Evolutionary conservation across 371 early-diverging fungal species (phyloP).

Genomic region (Choanephora cucurbitarum): DNA sequence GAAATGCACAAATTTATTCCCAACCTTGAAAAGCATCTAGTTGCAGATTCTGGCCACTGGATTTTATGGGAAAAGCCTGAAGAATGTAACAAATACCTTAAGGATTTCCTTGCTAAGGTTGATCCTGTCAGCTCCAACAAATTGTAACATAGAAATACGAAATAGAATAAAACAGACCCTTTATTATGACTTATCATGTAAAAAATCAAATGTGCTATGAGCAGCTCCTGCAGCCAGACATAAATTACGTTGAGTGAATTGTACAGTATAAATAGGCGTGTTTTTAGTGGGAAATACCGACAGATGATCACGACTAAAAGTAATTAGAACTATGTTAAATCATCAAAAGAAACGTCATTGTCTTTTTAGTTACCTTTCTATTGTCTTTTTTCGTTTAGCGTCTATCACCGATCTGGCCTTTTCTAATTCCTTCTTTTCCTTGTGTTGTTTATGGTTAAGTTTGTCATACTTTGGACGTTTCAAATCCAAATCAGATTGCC

Average conservation of each 20-base stretch:
- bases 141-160: too few relatives aligned
- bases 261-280: conserved; percentile 89
- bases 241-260: conserved; percentile 92
- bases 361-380: conserved; percentile 56
- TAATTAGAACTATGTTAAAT: too few relatives aligned
- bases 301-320: conserved; percentile 68
- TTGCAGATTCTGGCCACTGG: conserved; percentile 50
- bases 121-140: conserved; percentile 19
- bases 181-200: conserved; percentile 3
- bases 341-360: too few relatives aligned
- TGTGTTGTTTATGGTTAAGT: conserved; percentile 27
- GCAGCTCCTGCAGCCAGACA: conserved; percentile 72
- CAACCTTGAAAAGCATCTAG: conserved; percentile 31
- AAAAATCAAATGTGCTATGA: conserved; percentile 11
- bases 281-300: conserved; percentile 89
- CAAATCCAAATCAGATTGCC: conserved; percentile 12
- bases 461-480: conserved; percentile 40
- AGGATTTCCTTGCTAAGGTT: conserved; percentile 16
- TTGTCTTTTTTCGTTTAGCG: conserved; percentile 30
- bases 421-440: conserved; percentile 31
- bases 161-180: background rate
- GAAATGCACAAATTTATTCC: conserved; percentile 38
- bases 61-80: conserved; percentile 49
- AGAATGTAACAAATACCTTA: background rate
- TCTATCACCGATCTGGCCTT: conserved; percentile 27